Evolutionary conservation across 2,329 filamentous ascomycete species (phyloP).

Genomic region (Proliferodiscus dingleyae): DNA sequence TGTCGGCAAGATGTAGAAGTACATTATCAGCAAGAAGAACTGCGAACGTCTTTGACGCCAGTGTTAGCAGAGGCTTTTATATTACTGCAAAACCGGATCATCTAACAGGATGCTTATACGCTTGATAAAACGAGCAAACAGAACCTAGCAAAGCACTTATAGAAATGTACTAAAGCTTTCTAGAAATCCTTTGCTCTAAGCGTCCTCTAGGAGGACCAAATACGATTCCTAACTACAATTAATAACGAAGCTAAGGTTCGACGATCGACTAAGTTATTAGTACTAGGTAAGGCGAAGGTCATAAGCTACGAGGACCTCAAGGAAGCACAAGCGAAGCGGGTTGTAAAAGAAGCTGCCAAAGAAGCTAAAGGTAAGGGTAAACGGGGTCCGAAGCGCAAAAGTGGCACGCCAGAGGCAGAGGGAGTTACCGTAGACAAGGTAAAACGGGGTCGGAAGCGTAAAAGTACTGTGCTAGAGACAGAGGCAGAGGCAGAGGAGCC

Average conservation of each 20-base stretch:
- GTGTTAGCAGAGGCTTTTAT: constrained; percentile 22
- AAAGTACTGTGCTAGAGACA: no score
- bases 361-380: constrained; percentile 15
- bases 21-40: constrained; percentile 3
- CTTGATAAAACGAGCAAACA: constrained; percentile 24
- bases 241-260: constrained; percentile 19
- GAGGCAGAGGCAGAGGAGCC: constrained; percentile 6
- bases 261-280: constrained; percentile 13
- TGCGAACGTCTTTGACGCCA: constrained; percentile 29
- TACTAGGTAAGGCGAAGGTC: constrained; percentile 20
- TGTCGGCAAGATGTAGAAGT: constrained; percentile 4
- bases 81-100: constrained; percentile 19
- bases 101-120: constrained; percentile 19
- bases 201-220: constrained; percentile 27
- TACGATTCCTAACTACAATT: constrained; percentile 25
- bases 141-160: constrained; percentile 21
- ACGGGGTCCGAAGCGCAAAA: constrained; percentile 11
- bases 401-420: constrained; percentile 10
- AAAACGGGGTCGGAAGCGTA: constrained; percentile 8
- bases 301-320: constrained; percentile 32
- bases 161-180: constrained; percentile 27
- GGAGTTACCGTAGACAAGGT: constrained; percentile 2
- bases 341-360: constrained; percentile 12
- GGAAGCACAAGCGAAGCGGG: constrained; percentile 17
- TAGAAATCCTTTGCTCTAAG: constrained; percentile 21